Evolutionary conservation across 352 stramenopile genomes (phyloP).

Genomic region (Peronospora tabacina): DNA sequence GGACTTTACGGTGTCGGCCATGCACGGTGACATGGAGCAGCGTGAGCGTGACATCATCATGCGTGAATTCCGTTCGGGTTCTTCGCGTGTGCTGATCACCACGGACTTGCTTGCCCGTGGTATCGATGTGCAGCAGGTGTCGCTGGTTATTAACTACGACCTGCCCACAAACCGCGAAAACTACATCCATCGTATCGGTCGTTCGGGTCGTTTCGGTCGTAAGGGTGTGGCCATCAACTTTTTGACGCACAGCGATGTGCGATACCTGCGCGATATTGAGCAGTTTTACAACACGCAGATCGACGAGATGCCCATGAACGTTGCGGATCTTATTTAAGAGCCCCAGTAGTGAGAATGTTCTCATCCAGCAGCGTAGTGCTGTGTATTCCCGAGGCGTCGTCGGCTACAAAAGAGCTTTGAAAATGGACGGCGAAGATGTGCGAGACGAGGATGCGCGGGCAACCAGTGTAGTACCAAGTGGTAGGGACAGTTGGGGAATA

Average conservation of each 20-base stretch:
- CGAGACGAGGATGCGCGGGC: slow-evolving; percentile 25
- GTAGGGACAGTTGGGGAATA: slow-evolving; percentile 30
- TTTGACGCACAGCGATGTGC: slow-evolving; percentile 96
- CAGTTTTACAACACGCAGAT: slow-evolving; percentile 99
- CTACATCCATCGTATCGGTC: slow-evolving; percentile 99
- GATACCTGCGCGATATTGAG: slow-evolving; percentile 99
- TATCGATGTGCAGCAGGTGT: slow-evolving; percentile 99
- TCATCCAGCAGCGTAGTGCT: slow-evolving; percentile 12
- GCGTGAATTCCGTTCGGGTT: slow-evolving; percentile 98
- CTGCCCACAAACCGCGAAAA: slow-evolving; percentile 99
- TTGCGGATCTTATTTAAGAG: slow-evolving; percentile 98
- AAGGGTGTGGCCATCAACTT: slow-evolving; percentile 99
- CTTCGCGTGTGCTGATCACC: slow-evolving; percentile 98
- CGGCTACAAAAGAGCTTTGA: slow-evolving; percentile 3
- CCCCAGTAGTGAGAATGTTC: slow-evolving; percentile 19
- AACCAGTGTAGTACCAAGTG: slow-evolving; percentile 34
- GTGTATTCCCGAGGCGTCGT: slow-evolving; percentile 6
- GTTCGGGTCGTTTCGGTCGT: slow-evolving; percentile 98
- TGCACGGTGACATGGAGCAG: slow-evolving; percentile 99
- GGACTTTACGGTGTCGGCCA: slow-evolving; percentile 99
- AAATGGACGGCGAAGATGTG: slow-evolving; percentile 26
- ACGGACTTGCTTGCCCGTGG: slow-evolving; percentile 98
- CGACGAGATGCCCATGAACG: slow-evolving; percentile 99
- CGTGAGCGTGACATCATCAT: slow-evolving; percentile 99
- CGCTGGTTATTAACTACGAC: slow-evolving; percentile 99